Evolutionary conservation across 1,139 yeast genomes (phyloP).

Genomic region (Nadsonia commutata): DNA sequence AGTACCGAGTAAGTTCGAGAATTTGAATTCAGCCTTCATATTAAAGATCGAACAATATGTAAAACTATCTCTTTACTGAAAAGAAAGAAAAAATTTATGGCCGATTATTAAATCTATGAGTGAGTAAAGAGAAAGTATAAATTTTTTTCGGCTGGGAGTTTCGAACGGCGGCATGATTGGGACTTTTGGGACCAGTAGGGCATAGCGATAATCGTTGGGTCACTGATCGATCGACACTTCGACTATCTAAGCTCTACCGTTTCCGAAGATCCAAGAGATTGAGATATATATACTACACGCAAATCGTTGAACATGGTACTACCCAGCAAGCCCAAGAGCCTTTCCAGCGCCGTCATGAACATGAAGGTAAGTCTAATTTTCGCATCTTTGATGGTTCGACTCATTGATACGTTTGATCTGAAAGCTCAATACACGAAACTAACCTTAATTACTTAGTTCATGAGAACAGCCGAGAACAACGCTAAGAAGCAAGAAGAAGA

Average conservation of each 20-base stretch:
- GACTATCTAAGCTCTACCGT: too few relatives aligned
- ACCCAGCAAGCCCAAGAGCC: slow-evolving; percentile 16
- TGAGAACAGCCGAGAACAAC: slow-evolving; percentile 31
- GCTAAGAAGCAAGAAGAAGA: slow-evolving; percentile 26
- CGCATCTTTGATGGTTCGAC: too few relatives aligned
- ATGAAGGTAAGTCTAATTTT: slow-evolving; percentile 42
- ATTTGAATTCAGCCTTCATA: slow-evolving; percentile 25
- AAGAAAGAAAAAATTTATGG: too few relatives aligned
- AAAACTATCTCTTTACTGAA: too few relatives aligned
- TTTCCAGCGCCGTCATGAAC: slow-evolving; percentile 54
- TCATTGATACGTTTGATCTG: too few relatives aligned
- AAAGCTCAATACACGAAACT: not conserved
- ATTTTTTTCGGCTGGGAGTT: slow-evolving; percentile 1
- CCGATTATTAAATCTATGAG: not conserved
- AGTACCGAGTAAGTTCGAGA: slow-evolving; percentile 83
- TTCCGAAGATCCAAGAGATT: too few relatives aligned
- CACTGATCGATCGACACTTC: not conserved
- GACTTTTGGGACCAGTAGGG: not conserved
- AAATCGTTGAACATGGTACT: not conserved
- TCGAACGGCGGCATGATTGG: not conserved
- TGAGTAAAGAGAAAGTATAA: not conserved
- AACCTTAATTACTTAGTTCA: slow-evolving; percentile 24
- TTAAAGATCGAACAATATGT: not conserved
- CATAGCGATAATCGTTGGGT: not conserved
- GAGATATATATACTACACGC: not conserved